Conservation (phyloP, 2,329 filamentous ascomycete species). For the Aulographum hederae region DNA sequence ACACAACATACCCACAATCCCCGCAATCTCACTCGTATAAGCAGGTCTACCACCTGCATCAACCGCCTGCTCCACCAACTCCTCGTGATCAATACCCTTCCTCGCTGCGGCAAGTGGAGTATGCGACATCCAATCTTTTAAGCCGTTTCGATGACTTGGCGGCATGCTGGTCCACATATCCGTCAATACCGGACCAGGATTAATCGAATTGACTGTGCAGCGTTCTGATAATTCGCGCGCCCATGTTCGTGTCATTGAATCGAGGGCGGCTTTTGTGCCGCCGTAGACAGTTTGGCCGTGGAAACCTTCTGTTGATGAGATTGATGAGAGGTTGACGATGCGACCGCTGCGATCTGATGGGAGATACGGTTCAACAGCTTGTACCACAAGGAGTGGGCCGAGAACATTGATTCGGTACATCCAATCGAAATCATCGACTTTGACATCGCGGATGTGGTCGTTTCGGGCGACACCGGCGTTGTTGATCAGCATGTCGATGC, state of each 20-base stretch:
- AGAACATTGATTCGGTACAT: slow-evolving; percentile 70
- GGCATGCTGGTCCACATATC: slow-evolving; percentile 37
- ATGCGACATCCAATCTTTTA: slow-evolving; percentile 41
- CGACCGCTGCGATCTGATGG: slow-evolving; percentile 48
- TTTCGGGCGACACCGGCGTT: slow-evolving; percentile 60
- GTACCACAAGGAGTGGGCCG: slow-evolving; percentile 59
- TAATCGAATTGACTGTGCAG: slow-evolving; percentile 46
- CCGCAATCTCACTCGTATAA: slow-evolving; percentile 54
- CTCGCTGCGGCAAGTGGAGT: slow-evolving; percentile 45
- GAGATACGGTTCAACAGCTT: slow-evolving; percentile 53
- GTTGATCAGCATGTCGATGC: slow-evolving; percentile 73
- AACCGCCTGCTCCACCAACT: slow-evolving; percentile 26
- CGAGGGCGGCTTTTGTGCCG: slow-evolving; percentile 47
- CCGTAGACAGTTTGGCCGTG: slow-evolving; percentile 42
- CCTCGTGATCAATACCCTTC: slow-evolving; percentile 40
- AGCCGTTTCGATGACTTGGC: too few species aligned
- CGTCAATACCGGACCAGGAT: slow-evolving; percentile 47
- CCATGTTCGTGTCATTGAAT: slow-evolving; percentile 53
- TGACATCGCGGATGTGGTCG: slow-evolving; percentile 37
- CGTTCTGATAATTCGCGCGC: not conserved
- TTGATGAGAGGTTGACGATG: slow-evolving; percentile 42
- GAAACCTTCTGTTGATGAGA: slow-evolving; percentile 40
- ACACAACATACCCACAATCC: slow-evolving; percentile 60
- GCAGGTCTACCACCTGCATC: slow-evolving; percentile 30
- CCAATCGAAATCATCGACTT: slow-evolving; percentile 43